Evolutionary conservation across 495 filamentous ascomycete species (phyloP).

Genomic region (Daldinia bambusicola): DNA sequence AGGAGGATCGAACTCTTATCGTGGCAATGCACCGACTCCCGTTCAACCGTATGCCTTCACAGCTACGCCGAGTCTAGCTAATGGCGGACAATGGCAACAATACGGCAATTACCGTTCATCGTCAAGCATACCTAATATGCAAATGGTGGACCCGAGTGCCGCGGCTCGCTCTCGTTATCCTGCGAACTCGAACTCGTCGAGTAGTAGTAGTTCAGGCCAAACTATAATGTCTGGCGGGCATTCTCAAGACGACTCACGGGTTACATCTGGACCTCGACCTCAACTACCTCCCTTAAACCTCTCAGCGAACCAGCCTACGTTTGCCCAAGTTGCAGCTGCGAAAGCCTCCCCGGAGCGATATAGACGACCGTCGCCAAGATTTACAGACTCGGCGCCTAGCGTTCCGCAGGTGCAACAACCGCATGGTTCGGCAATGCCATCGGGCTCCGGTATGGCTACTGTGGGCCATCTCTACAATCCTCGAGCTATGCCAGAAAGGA

Average conservation of each 20-base stretch:
- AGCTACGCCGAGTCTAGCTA: conserved; percentile 73
- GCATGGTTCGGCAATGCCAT: conserved; percentile 49
- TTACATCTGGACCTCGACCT: conserved; percentile 46
- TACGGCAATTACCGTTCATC: conserved; percentile 74
- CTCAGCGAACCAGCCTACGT: conserved; percentile 49
- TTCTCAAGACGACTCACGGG: conserved; percentile 42
- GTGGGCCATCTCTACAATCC: conserved; percentile 58
- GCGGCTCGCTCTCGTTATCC: conserved; percentile 65
- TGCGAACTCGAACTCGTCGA: conserved; percentile 58
- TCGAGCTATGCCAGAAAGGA: conserved; percentile 37
- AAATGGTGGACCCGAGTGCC: conserved; percentile 57
- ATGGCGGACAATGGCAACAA: conserved; percentile 69
- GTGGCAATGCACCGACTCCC: conserved; percentile 72
- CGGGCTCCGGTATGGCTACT: conserved; percentile 51
- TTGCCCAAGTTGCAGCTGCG: conserved; percentile 49
- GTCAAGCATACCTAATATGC: conserved; percentile 65
- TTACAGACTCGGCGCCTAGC: conserved; percentile 51
- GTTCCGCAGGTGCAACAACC: conserved; percentile 44
- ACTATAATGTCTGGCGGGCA: conserved; percentile 24
- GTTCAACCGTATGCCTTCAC: conserved; percentile 89
- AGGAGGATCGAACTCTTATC: conserved; percentile 68
- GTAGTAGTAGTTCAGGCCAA: conserved; percentile 15
- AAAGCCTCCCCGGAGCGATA: conserved; percentile 66
- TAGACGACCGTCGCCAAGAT: conserved; percentile 58
- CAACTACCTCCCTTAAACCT: conserved; percentile 47